Base-by-base conservation (phyloP, 2,329 filamentous ascomycete genomes). In the Penicillium polonicum region DNA sequence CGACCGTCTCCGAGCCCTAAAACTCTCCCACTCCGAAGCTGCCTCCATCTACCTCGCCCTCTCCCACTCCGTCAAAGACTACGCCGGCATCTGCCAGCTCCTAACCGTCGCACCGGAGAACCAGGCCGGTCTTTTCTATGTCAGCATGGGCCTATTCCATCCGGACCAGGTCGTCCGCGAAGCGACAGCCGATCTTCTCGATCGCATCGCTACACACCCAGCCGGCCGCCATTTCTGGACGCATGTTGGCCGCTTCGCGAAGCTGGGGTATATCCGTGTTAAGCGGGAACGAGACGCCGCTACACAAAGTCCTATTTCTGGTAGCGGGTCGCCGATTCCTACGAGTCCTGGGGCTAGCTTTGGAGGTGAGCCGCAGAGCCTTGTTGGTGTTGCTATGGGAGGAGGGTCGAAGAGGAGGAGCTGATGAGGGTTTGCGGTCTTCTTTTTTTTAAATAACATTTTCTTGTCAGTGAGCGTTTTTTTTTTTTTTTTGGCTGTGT, bases 161-260 rank as follows among this genome's bases (percentile, higher is more conserved):
- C 91, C 92, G 55, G 87, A 92, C 63, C 81, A 83, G 36, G 88
- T 91, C 51, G 92, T 97, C 12, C 83, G 94, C 36, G 77, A 88
- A 65, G 86, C 86, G 55, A 90, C 91, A 2, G 88, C 91, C 1
- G 90, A 90, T 60, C 78, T 99, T 36, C 75, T 99, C 23, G 91
- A 93, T 65, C 84, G 92, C 23, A 87, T 99, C 54, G 85, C 87
- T 64, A 87, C 88, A 57, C 93, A 99, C 75, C 89, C 95, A 70
- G 94, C 92, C 10, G 94, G 94, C 2, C 84, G 92, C 68, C 91
- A 97, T 76, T 97, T 94, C 83, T 99, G 93, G 91, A 86, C 83
- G 63, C 85, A 86, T 31, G 79, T 99, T 48, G 94, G 92, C 57
- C 83, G 91, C 44, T 99, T 97, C 71, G 88, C 92, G 66, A 95